Conservation (phyloP, 768 basidiomycete species). For the Ramaria sp. region DNA sequence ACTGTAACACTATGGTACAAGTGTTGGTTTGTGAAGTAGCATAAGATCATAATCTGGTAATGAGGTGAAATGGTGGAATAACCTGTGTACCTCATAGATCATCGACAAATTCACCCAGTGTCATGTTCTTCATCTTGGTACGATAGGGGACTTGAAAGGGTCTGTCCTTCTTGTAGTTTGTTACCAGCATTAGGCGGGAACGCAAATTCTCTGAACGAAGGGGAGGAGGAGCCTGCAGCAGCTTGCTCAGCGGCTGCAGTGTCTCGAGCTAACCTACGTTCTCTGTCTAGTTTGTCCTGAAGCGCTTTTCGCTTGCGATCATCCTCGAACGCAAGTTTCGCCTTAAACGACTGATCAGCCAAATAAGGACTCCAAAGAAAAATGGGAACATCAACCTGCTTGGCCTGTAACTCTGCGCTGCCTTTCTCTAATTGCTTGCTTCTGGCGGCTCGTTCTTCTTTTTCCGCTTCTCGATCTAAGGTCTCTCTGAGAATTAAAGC, state of each 20-base stretch:
- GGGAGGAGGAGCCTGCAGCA: neutral
- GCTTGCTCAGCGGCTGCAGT: constrained; percentile 12
- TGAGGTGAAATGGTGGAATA: too few relatives aligned
- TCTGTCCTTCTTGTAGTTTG: neutral
- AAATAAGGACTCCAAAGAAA: neutral
- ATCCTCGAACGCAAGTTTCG: constrained; percentile 71
- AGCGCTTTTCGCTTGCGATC: constrained; percentile 52
- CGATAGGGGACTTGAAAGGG: constrained; percentile 11
- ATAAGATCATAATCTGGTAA: neutral
- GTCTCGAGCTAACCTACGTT: constrained; percentile 32
- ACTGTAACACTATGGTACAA: too few relatives aligned
- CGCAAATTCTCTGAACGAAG: neutral
- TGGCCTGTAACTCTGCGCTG: constrained; percentile 35
- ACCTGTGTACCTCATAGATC: neutral
- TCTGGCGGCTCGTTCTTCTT: constrained; percentile 35
- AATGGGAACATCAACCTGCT: constrained; percentile 32
- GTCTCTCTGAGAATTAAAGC: constrained; percentile 54
- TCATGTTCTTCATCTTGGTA: constrained; percentile 13
- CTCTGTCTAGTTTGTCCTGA: constrained; percentile 48
- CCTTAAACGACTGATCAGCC: constrained; percentile 28
- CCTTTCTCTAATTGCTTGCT: constrained; percentile 50
- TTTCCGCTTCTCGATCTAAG: constrained; percentile 39
- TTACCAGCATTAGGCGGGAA: neutral
- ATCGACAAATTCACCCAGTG: constrained; percentile 1
- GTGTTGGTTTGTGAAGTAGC: too few relatives aligned